Evolutionary conservation across 805 yeast species (phyloP).

Genomic region (Lipomyces orientalis): DNA sequence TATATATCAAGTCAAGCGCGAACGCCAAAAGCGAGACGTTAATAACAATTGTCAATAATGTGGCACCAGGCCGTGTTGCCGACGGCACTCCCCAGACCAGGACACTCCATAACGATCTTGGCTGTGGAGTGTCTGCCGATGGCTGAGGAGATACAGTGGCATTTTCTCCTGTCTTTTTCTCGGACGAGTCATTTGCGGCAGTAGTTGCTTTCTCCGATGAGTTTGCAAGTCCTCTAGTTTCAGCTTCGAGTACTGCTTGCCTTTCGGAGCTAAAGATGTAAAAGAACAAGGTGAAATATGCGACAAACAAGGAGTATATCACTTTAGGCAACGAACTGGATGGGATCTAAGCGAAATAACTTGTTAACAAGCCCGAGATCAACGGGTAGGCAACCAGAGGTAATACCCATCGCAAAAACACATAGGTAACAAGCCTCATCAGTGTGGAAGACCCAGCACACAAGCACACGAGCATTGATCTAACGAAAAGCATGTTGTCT

Average conservation of each 20-base stretch:
- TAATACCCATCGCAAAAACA: conserved; percentile 34
- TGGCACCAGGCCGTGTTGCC: conserved; percentile 2
- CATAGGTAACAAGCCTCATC: conserved; percentile 21
- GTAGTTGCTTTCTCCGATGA: not conserved
- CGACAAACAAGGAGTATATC: conserved; percentile 16
- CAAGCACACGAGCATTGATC: not conserved
- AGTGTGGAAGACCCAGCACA: conserved; percentile 13
- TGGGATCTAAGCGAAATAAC: conserved; percentile 16
- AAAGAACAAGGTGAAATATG: conserved; percentile 21
- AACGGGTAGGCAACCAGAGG: not conserved
- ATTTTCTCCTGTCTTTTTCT: not conserved
- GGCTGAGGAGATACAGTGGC: not conserved
- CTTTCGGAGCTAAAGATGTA: not conserved
- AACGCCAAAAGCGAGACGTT: conserved; percentile 21
- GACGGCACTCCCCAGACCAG: conserved; percentile 22
- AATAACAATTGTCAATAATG: conserved; percentile 14
- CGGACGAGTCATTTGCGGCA: not conserved
- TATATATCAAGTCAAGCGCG: conserved; percentile 29
- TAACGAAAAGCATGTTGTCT: not conserved
- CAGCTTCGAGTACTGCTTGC: not conserved
- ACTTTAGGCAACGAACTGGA: conserved; percentile 21
- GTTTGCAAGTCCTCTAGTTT: not conserved
- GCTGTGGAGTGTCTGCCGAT: not conserved
- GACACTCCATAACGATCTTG: conserved; percentile 7
- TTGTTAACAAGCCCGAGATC: not conserved